Evolutionary conservation across 1,139 yeast genomes (phyloP), one percentile per base, ranked within the genome.

Genomic region (Starmera stellimalicola): DNA sequence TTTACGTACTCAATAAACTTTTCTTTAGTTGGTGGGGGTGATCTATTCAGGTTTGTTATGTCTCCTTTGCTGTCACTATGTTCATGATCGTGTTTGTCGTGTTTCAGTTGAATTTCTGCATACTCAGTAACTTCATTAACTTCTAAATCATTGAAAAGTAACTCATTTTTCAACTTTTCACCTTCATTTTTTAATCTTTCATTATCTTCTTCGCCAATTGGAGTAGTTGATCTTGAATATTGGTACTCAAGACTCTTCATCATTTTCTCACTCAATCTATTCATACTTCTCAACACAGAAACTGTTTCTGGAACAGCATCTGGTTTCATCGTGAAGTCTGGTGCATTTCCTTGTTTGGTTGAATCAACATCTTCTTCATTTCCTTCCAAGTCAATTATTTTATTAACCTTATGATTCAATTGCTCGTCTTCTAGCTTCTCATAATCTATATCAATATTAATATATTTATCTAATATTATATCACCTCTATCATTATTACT

Each of bases 251-350:
- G 61, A 45, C 74, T 70, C 39, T 72, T 70, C 41, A 85, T 72
- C 82, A 91, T 82, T 45, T 88, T 75, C 37, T 85, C 77, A 45
- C 94, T 80, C 33, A 91, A 63, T 40, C 85, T 72, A 56, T 91
- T 91, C 94, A 88, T 87, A 40, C 94, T 84, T 45, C 80, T 70
- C 63, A 91, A 68, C 25, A 87, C 76, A 10, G 83, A 74, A 16
- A 84, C 68, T 54, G 82, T 68, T 42, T 79, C 85, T 25, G 73
- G 73, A 17, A 84, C 65, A 0, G 62, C 57, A 34, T 61, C 55
- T 37, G 70, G 73, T 40, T 80, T 72, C 96, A 88, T 88, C 7
- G 97, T 88, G 38, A 83, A 63, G 55, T 88, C 97, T 0, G 96
- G 95, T 26, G 69, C 64, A 51, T 85, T 84, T 0, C 96, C 97